Conservation (phyloP, 192 early-diverging fungal species). For the Physocladia obscura region DNA sequence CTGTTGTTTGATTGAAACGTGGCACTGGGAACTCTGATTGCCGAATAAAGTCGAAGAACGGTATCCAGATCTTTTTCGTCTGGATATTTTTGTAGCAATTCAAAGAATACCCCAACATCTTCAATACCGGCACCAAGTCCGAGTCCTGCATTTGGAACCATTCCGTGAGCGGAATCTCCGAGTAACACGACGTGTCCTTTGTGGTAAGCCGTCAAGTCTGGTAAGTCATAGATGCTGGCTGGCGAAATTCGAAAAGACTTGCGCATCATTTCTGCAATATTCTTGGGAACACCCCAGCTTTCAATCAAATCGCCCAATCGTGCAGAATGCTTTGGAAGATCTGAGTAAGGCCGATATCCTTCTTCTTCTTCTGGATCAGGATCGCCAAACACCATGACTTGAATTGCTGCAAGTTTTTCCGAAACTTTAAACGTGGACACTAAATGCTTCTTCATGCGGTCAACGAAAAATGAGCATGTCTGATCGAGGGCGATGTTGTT, state of each 20-base stretch:
- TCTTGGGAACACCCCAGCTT: constrained; percentile 12
- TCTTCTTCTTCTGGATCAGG: constrained; percentile 6
- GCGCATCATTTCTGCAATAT: constrained; percentile 9
- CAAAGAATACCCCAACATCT: constrained; percentile 26
- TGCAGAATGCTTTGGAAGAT: constrained; percentile 5
- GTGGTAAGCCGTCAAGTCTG: not conserved
- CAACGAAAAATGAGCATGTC: constrained; percentile 5
- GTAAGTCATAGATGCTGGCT: constrained; percentile 17
- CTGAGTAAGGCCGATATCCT: constrained; percentile 1
- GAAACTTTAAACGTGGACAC: constrained; percentile 17
- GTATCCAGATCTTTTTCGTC: not conserved
- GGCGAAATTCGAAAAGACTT: constrained; percentile 11
- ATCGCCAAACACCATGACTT: not conserved
- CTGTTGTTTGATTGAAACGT: not conserved
- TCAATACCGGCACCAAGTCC: constrained; percentile 29
- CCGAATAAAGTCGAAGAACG: constrained; percentile 2
- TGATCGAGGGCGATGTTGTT: not conserved
- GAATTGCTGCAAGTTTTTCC: not conserved
- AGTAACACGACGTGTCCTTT: constrained; percentile 17
- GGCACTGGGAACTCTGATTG: not conserved
- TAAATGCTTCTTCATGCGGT: constrained; percentile 3
- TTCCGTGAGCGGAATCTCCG: constrained; percentile 38
- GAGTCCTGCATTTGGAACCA: constrained; percentile 30
- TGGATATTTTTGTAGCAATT: constrained; percentile 6
- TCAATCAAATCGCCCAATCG: constrained; percentile 9